Conservation (phyloP, 2,329 filamentous ascomycete genomes). For the Ophiostoma montium region DNA sequence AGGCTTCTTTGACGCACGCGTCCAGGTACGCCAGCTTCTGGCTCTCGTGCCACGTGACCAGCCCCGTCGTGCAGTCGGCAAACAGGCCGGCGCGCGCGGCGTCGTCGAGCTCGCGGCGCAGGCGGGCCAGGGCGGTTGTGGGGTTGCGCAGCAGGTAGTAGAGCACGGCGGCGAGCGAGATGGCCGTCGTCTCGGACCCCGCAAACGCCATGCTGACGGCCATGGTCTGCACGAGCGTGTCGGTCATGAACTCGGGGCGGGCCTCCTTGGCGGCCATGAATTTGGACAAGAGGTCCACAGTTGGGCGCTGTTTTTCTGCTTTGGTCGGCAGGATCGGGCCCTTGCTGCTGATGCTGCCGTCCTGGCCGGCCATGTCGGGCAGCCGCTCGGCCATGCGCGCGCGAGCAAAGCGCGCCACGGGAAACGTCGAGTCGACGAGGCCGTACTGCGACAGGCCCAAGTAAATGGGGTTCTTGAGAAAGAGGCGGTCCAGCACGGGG, state of each 20-base stretch:
- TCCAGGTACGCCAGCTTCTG: slow-evolving; percentile 63
- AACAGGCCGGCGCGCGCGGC: slow-evolving; percentile 39
- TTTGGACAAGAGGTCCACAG: slow-evolving; percentile 53
- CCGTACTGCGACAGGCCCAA: slow-evolving; percentile 54
- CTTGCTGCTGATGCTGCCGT: slow-evolving; percentile 5
- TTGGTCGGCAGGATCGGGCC: slow-evolving; percentile 26
- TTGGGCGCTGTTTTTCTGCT: slow-evolving; percentile 24
- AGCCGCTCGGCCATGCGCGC: slow-evolving; percentile 53
- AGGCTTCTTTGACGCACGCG: slow-evolving; percentile 64
- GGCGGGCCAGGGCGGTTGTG: slow-evolving; percentile 32
- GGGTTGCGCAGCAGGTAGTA: slow-evolving; percentile 59
- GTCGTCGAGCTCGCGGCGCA: slow-evolving; percentile 49
- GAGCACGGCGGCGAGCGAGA: slow-evolving; percentile 56
- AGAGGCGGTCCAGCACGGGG: slow-evolving; percentile 50
- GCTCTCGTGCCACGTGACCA: slow-evolving; percentile 55
- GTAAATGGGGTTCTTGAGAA: slow-evolving; percentile 62
- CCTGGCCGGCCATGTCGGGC: slow-evolving; percentile 25
- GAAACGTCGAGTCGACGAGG: slow-evolving; percentile 53
- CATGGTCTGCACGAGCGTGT: slow-evolving; percentile 54
- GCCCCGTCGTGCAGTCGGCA: slow-evolving; percentile 36
- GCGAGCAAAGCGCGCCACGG: slow-evolving; percentile 58
- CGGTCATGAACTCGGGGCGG: slow-evolving; percentile 57
- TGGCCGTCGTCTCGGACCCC: slow-evolving; percentile 68
- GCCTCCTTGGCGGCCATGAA: slow-evolving; percentile 55
- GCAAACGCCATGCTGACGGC: slow-evolving; percentile 61